These are phyloP conservation scores for Xylaria sp. DNA, from an alignment of 2,329 filamentous ascomycete genomes.

Conservation along the genomic window DNA sequence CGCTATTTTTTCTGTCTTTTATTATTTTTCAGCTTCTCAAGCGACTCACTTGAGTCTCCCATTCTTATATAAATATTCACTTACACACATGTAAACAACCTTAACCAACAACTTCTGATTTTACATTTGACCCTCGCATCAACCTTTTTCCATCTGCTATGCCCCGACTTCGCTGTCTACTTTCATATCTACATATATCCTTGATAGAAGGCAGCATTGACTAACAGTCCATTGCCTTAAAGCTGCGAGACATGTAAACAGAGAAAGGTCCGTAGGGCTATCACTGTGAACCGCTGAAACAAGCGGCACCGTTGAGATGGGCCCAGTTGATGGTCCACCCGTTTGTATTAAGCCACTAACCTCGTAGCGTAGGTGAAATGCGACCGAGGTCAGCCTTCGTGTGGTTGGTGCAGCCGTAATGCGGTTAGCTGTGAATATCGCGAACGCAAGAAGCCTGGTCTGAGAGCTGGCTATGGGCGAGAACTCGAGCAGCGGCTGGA, in stretches of 20 bases:
- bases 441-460: slow-evolving; percentile 61
- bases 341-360: slow-evolving; percentile 8
- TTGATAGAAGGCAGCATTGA: slow-evolving; percentile 16
- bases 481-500: slow-evolving; percentile 69
- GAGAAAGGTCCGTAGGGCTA: slow-evolving; percentile 56
- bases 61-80: not conserved
- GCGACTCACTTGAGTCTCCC: not conserved
- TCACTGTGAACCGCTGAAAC: not conserved
- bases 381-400: slow-evolving; percentile 68
- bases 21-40: not conserved
- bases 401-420: slow-evolving; percentile 63
- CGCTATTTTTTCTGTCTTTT: too few species aligned
- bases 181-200: not conserved
- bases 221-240: slow-evolving; percentile 35
- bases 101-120: not conserved
- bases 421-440: slow-evolving; percentile 61
- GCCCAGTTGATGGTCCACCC: not conserved
- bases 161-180: not conserved
- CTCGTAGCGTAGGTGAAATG: slow-evolving; percentile 55
- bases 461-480: slow-evolving; percentile 63
- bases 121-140: slow-evolving; percentile 16
- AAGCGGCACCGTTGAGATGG: not conserved
- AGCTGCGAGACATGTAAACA: slow-evolving; percentile 76
- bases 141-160: slow-evolving; percentile 4
- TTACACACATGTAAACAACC: not conserved